Percentiles rank a stretch among this genome's conserved stretches.
These are phyloP conservation scores for Calonectria honghensis DNA, from an alignment of 2,329 filamentous ascomycete species.

Conservation along the genomic window DNA sequence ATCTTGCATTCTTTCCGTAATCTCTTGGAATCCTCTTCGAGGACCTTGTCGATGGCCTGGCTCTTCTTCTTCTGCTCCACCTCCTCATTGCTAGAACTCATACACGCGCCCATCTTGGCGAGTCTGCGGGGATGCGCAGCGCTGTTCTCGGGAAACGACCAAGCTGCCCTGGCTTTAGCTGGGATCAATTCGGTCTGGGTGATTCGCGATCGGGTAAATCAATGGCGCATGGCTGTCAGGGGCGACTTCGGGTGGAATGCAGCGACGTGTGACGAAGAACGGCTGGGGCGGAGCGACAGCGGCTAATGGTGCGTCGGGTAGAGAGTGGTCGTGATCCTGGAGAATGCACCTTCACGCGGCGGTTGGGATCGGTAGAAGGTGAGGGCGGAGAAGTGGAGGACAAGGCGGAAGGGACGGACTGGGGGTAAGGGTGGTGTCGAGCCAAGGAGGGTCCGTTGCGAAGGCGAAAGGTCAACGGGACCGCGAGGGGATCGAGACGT, in stretches of 20 bases:
- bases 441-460: constrained; percentile 27
- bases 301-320: constrained; percentile 5
- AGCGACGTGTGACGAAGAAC: constrained; percentile 40
- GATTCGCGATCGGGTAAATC: constrained; percentile 46
- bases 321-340: constrained; percentile 30
- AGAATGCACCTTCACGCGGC: constrained; percentile 28
- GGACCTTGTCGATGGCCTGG: constrained; percentile 93
- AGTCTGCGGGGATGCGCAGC: constrained; percentile 44
- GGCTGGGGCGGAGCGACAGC: constrained; percentile 27
- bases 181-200: constrained; percentile 44
- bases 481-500: constrained; percentile 21
- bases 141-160: constrained; percentile 38
- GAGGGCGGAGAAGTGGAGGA: constrained; percentile 45
- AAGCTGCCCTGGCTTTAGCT: constrained; percentile 33
- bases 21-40: constrained; percentile 95
- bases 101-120: constrained; percentile 89
- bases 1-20: constrained; percentile 99
- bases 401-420: constrained; percentile 46
- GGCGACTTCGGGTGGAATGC: constrained; percentile 41
- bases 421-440: constrained; percentile 47
- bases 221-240: constrained; percentile 53
- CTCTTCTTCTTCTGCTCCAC: constrained; percentile 96
- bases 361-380: constrained; percentile 46
- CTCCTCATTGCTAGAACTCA: constrained; percentile 91
- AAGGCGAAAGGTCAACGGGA: constrained; percentile 6